Evolutionary conservation across 2,329 filamentous ascomycete genomes (phyloP), one percentile per base, ranked within the genome.

Genomic region (Neofusicoccum parvum): DNA sequence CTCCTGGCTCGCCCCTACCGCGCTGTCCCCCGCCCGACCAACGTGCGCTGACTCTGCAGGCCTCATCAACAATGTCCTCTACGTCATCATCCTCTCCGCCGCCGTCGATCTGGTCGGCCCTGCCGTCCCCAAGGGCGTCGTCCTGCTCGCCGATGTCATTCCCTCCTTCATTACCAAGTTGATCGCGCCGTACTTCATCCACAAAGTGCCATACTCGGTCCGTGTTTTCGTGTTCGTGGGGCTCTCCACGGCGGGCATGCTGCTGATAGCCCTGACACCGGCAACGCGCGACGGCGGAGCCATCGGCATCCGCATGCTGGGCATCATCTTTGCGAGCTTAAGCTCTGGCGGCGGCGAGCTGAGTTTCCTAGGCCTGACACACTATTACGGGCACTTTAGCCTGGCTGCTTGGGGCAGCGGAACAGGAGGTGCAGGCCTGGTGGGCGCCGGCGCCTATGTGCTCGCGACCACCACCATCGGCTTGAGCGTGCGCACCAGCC

Each of bases 1-100:
- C 62, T 36, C 46, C 49, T n/a, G 12, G 46, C 49, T 23, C 34
- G 17, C n/a, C 37, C 36, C 20, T 15, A 36, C 36, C 37, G 15
- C 37, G 17, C 27, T 53, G 39, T 53, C 41, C 15, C n/a, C 23
- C 36, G 37, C 50, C 7, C n/a, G 11, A 17, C 15, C 41, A 45
- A 67, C 49, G 27, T 37, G 51, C 53, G 51, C 62, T 67, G 27
- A 65, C 64, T 39, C 27, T 32, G 27, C 73, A 94, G 92, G 92
- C 62, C 82, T 95, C 17, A 95, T 98, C 76, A 98, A 99, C 80
- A 98, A 98, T 81, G 92, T 98, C 71, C 90, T 97, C 80, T 98
- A 97, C 79, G 94, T 98, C 65, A 92, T 98, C 77, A 95, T 98
- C 75, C 90, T 99, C 73, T 96, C 93, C 36, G 92, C 95, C 41